Evolutionary conservation across 345 rosid species (phyloP).

Genomic region (Bretschneidera sinensis): DNA sequence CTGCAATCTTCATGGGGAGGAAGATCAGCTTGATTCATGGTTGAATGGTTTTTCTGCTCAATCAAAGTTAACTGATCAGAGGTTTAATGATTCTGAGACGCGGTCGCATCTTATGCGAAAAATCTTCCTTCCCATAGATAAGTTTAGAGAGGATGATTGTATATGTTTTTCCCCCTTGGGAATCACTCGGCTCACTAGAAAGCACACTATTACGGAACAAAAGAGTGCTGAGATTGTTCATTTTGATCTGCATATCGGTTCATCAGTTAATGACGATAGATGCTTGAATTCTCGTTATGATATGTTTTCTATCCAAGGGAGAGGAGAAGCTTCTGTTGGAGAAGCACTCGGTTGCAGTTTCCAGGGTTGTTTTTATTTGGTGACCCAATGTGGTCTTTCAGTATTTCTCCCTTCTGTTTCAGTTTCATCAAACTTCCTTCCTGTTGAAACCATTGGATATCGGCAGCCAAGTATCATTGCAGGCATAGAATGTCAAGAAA

Average conservation of each 20-base stretch:
- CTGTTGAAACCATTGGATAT: constrained; percentile 53
- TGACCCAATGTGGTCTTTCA: constrained; percentile 73
- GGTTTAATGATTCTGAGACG: constrained; percentile 29
- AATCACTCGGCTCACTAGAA: constrained; percentile 67
- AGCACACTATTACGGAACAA: constrained; percentile 26
- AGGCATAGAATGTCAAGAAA: constrained; percentile 23
- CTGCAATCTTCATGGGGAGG: constrained; percentile 27
- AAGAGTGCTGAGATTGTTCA: constrained; percentile 45
- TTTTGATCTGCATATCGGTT: constrained; percentile 42
- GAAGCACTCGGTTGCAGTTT: constrained; percentile 82
- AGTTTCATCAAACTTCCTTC: constrained; percentile 45
- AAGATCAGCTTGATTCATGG: constrained; percentile 28
- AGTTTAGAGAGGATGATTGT: constrained; percentile 52
- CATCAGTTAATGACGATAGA: constrained; percentile 50
- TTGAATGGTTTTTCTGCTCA: constrained; percentile 49
- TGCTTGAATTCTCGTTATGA: constrained; percentile 36
- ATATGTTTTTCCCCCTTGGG: constrained; percentile 81
- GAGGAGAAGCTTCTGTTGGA: constrained; percentile 43
- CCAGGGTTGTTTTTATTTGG: constrained; percentile 82
- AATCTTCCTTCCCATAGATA: constrained; percentile 57
- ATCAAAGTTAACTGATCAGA: constrained; percentile 31
- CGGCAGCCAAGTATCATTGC: constrained; percentile 32
- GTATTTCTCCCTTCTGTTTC: constrained; percentile 84
- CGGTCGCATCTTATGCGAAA: constrained; percentile 38
- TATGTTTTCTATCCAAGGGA: constrained; percentile 25